These are phyloP conservation scores for Hamamelis virginiana DNA, from an alignment of 164 flowering plant species.

Conservation along the genomic window DNA sequence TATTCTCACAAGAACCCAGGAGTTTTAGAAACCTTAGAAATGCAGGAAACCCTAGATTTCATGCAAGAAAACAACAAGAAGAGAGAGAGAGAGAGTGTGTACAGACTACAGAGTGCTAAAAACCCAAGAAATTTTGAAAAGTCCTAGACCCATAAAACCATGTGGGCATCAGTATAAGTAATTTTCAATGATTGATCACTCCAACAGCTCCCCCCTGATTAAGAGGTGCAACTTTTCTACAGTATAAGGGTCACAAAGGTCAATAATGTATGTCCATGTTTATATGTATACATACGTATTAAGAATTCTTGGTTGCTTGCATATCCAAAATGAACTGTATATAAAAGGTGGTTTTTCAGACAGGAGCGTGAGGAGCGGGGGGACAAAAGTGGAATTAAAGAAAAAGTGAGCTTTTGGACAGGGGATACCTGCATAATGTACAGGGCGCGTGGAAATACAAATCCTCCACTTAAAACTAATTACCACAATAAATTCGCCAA, in stretches of 20 bases:
- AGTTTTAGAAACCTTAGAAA: conserved; percentile 2
- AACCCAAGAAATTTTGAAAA: no score
- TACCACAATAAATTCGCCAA: no score
- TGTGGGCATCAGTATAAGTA: conserved; percentile 2
- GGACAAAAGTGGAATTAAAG: conserved; percentile 22
- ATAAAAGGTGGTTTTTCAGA: conserved; percentile 16
- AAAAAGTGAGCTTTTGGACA: no score
- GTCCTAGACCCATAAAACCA: background rate
- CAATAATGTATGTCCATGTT: background rate
- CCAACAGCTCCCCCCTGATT: conserved; percentile 15
- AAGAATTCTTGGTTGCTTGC: conserved; percentile 15
- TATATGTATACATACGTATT: no score
- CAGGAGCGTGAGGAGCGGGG: conserved; percentile 34
- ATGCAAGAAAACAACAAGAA: no score
- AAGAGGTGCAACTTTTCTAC: conserved; percentile 6
- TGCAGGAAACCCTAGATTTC: no score
- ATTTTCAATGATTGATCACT: conserved; percentile 32
- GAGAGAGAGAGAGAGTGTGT: no score
- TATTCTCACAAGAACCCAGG: no score
- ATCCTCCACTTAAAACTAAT: no score
- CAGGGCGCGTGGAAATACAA: no score
- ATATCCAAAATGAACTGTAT: conserved; percentile 27
- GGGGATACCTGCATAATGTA: no score
- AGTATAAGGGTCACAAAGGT: conserved; percentile 4
- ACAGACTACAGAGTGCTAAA: no score